These are phyloP conservation scores for Pichia heedii DNA, from an alignment of 805 yeast species.

Conservation along the genomic window DNA sequence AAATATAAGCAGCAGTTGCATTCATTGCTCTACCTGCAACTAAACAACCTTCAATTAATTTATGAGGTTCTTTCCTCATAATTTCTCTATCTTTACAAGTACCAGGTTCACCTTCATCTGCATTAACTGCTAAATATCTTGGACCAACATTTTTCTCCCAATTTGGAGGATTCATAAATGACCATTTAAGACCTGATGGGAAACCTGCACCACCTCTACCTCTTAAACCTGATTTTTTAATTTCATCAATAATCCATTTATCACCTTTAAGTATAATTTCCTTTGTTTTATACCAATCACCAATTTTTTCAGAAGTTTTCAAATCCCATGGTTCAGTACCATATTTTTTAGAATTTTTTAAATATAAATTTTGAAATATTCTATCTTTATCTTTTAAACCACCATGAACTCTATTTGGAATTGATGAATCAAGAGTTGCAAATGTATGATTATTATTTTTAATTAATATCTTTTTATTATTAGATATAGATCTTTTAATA, in stretches of 20 bases:
- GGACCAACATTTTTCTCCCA: slow-evolving; percentile 92
- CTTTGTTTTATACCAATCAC: slow-evolving; percentile 90
- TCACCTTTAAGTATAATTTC: slow-evolving; percentile 78
- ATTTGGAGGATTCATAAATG: slow-evolving; percentile 92
- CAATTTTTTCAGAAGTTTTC: slow-evolving; percentile 66
- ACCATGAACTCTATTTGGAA: slow-evolving; percentile 51
- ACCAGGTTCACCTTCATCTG: slow-evolving; percentile 94
- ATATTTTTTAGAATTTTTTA: slow-evolving; percentile 41
- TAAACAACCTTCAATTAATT: slow-evolving; percentile 85
- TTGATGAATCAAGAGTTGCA: slow-evolving; percentile 38
- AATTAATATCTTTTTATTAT: too few species aligned
- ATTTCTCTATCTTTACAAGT: slow-evolving; percentile 91
- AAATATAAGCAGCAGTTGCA: slow-evolving; percentile 86
- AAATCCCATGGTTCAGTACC: slow-evolving; percentile 51
- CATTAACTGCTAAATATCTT: slow-evolving; percentile 79
- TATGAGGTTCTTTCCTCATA: slow-evolving; percentile 86
- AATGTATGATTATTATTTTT: slow-evolving; percentile 18
- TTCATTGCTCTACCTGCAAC: slow-evolving; percentile 89
- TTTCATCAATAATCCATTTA: slow-evolving; percentile 82
- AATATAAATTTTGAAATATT: slow-evolving; percentile 74
- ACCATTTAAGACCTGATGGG: slow-evolving; percentile 88
- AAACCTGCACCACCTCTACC: slow-evolving; percentile 95
- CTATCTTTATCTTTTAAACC: slow-evolving; percentile 78
- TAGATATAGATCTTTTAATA: neutral
- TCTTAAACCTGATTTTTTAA: slow-evolving; percentile 75